Evolutionary conservation across 2,329 filamentous ascomycete species (phyloP).

Genomic region (Scortechinia acanthostroma): DNA sequence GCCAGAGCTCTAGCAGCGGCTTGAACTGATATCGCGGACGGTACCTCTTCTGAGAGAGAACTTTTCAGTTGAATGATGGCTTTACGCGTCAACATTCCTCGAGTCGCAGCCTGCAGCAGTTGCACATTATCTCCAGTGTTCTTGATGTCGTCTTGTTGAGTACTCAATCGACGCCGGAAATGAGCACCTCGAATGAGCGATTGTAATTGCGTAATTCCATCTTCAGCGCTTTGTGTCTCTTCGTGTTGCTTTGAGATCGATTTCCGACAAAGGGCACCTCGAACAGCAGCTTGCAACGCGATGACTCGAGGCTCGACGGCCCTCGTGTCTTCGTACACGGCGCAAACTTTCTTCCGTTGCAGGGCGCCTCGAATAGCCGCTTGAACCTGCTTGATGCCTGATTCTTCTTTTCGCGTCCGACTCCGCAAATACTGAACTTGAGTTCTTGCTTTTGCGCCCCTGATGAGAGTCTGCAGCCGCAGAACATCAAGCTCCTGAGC

Average conservation of each 20-base stretch:
- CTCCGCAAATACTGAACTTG: conserved; percentile 46
- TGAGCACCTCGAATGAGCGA: conserved; percentile 61
- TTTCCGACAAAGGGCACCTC: conserved; percentile 60
- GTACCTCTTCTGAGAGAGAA: conserved; percentile 32
- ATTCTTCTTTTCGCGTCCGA: conserved; percentile 54
- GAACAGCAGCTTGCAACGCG: conserved; percentile 57
- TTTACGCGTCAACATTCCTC: conserved; percentile 17
- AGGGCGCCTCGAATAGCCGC: conserved; percentile 62
- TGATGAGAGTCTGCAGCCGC: conserved; percentile 74
- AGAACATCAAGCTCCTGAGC: conserved; percentile 66
- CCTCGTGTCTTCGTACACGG: conserved; percentile 46
- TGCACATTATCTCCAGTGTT: conserved; percentile 39
- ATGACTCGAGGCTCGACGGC: conserved; percentile 41
- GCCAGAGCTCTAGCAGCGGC: not conserved
- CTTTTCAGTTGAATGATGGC: conserved; percentile 29
- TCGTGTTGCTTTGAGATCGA: conserved; percentile 44
- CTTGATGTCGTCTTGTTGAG: conserved; percentile 40
- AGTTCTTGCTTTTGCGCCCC: conserved; percentile 58
- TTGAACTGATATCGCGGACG: conserved; percentile 15
- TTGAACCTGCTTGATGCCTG: conserved; percentile 60
- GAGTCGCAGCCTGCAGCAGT: conserved; percentile 30
- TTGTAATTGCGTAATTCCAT: conserved; percentile 52
- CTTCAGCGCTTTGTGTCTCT: conserved; percentile 41
- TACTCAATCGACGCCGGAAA: conserved; percentile 45
- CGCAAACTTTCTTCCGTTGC: conserved; percentile 45